phyloP scores from a whole-genome alignment of 2,329 filamentous ascomycete species.

The Exophiala oligosperma region DNA sequence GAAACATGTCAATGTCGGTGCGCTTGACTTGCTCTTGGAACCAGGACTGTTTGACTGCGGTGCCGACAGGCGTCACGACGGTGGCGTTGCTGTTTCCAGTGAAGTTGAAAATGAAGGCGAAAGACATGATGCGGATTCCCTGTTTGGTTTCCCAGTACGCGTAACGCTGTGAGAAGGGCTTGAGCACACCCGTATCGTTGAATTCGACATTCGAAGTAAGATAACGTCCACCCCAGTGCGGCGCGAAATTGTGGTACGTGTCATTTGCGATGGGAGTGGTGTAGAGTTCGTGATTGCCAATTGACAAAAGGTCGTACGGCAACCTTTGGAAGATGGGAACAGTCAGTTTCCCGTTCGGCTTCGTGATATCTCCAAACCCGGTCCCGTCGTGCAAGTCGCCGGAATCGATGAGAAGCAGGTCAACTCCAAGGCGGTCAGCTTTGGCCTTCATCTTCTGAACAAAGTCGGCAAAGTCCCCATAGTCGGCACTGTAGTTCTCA shows the following conservation, averaged over 20 bases:
- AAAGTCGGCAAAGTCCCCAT: constrained; percentile 66
- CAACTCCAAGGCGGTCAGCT: constrained; percentile 57
- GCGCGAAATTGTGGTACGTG: constrained; percentile 60
- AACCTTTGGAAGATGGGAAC: constrained; percentile 54
- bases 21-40: constrained; percentile 59
- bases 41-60: constrained; percentile 57
- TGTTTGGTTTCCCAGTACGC: constrained; percentile 53
- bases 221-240: constrained; percentile 57
- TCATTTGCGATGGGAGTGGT: constrained; percentile 62
- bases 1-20: constrained; percentile 60
- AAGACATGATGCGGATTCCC: constrained; percentile 54
- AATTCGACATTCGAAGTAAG: constrained; percentile 54
- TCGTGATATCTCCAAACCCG: constrained; percentile 62
- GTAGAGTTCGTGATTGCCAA: constrained; percentile 67
- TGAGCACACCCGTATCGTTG: constrained; percentile 44
- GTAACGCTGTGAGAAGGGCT: constrained; percentile 39
- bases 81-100: constrained; percentile 61
- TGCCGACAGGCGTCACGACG: constrained; percentile 58
- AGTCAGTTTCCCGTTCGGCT: constrained; percentile 56
- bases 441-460: constrained; percentile 60
- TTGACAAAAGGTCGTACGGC: constrained; percentile 56
- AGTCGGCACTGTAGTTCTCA: constrained; percentile 76
- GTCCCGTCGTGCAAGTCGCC: constrained; percentile 66
- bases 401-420: constrained; percentile 62
- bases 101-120: constrained; percentile 53